These are phyloP conservation scores for Mycena filopes DNA, from an alignment of 768 basidiomycete genomes.

Conservation along the genomic window DNA sequence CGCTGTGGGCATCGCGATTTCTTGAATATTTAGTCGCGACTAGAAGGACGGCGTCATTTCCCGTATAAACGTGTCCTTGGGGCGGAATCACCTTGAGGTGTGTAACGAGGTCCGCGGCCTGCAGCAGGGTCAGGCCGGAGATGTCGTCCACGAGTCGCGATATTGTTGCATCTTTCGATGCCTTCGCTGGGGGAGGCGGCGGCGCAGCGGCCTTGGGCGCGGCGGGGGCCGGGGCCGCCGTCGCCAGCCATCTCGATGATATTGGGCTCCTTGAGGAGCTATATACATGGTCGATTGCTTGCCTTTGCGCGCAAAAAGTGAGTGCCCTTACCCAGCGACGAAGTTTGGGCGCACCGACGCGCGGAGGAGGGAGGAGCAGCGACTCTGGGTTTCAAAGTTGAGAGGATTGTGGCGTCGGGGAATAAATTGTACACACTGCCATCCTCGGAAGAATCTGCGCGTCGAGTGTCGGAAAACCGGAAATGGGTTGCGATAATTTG, in stretches of 20 bases:
- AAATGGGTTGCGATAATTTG: constrained; percentile 40
- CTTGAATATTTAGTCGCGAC: constrained; percentile 95
- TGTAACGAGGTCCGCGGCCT: constrained; percentile 94
- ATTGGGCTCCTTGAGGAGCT: constrained; percentile 51
- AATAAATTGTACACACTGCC: constrained; percentile 50
- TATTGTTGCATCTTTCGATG: constrained; percentile 72
- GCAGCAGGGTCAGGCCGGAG: constrained; percentile 85
- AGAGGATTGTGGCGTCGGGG: constrained; percentile 4
- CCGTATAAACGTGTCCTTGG: background rate
- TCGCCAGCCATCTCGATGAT: constrained; percentile 66
- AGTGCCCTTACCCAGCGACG: constrained; percentile 46
- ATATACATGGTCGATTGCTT: background rate
- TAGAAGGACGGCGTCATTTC: constrained; percentile 42
- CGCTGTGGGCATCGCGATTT: constrained; percentile 91
- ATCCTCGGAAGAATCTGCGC: constrained; percentile 40
- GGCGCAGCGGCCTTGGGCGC: constrained; percentile 53
- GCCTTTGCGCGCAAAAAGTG: constrained; percentile 18
- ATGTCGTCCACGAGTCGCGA: constrained; percentile 93
- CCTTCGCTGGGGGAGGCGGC: constrained; percentile 52
- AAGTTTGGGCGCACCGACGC: constrained; percentile 52
- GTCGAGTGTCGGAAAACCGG: constrained; percentile 42
- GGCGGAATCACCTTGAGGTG: constrained; percentile 78
- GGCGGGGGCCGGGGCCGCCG: constrained; percentile 60
- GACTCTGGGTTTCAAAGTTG: constrained; percentile 46
- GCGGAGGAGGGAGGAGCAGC: constrained; percentile 55